Evolutionary conservation across 2,329 filamentous ascomycete genomes (phyloP), one percentile per base, ranked within the genome.

Genomic region (Aaosphaeria pasadenensis): DNA sequence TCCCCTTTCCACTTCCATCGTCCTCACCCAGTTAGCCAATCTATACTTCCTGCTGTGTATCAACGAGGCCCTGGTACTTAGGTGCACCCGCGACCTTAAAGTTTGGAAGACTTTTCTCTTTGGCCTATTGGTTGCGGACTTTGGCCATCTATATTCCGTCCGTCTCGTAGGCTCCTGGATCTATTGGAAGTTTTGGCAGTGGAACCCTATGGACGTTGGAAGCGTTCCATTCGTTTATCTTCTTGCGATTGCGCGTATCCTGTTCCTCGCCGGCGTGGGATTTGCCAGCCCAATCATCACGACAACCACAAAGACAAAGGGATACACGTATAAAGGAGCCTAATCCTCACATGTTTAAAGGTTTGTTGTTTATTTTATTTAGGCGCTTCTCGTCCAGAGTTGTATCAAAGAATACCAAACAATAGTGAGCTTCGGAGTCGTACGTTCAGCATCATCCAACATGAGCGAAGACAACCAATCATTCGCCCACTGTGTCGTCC

Each of bases 11-110:
- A 87, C 86, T 1, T 79, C 81, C 7, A 82, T 91, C 49, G 83
- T 83, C 38, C 75, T 91, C 59, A 83, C 84, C 13, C 88, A 92
- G 71, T 79, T 92, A 31, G 86, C 86, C 39, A 91, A 90, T 69
- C 75, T 91, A 53, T 92, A 91, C 71, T 69, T 91, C 36, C 80
- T 88, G 49, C 89, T 91, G 68, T 83, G 86, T 47, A 71, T 92
- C 60, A 89, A 87, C 71, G 88, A 94, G 71, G 87, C 86, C 2
- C 71, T 90, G 28, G 84, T 92, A 9, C 77, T 92, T 54, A 84
- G 89, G 39, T 77, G 81, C 11, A 89, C 88, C 5, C 73, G 74
- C 43, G 84, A 91, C 71, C 62, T 85, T 32, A 75, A 76, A 28
- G 87, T 92, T 48, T 92, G 88, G 88, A 77, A 74, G 55, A 76